Evolutionary conservation across 441 rosid species (phyloP).

Genomic region (Gossypium aridum): DNA sequence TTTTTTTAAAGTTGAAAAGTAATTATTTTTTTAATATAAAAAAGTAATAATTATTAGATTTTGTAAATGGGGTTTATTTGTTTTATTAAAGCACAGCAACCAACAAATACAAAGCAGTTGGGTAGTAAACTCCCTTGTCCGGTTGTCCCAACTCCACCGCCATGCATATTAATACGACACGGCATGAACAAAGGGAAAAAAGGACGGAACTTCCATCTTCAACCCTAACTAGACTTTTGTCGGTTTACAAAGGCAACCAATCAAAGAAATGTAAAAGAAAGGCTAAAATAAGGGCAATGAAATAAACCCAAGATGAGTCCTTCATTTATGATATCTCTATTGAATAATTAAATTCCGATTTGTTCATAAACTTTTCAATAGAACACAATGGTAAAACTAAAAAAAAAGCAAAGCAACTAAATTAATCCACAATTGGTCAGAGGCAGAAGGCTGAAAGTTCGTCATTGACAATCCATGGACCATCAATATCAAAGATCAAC

Average conservation of each 20-base stretch:
- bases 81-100: too few species aligned
- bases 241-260: neutral
- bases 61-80: too few species aligned
- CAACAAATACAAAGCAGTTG: too few species aligned
- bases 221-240: neutral
- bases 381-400: neutral
- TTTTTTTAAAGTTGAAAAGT: neutral
- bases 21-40: too few species aligned
- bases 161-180: neutral
- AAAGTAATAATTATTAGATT: too few species aligned
- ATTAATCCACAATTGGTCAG: neutral
- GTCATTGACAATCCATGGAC: too few species aligned
- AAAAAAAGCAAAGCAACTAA: neutral
- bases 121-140: neutral
- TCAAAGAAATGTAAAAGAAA: neutral
- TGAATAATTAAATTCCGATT: neutral
- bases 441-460: neutral
- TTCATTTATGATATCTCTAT: neutral
- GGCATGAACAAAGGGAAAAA: neutral
- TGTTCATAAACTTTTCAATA: neutral
- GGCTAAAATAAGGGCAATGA: neutral
- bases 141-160: neutral
- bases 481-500: too few species aligned
- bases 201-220: neutral
- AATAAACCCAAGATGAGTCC: neutral